A percentile compares a stretch with the other conserved stretches of the same genome.
Conservation (phyloP, 768 basidiomycete genomes). For the Trametes cingulata region DNA sequence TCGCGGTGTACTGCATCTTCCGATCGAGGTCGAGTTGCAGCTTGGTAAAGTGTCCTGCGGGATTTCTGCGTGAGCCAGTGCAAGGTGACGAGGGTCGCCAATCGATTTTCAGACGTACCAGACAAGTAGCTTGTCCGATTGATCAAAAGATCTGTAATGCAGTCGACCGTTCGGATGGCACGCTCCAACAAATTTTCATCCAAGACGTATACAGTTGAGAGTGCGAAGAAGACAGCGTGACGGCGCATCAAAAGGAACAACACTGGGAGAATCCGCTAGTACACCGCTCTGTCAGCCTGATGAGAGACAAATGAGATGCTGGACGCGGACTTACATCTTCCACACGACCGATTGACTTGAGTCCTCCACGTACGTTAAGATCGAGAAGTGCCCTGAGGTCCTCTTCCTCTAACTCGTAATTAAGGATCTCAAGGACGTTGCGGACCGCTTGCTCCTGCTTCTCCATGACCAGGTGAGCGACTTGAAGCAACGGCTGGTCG, state of each 20-base stretch:
- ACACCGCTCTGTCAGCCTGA: background rate
- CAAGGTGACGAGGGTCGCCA: too few relatives aligned
- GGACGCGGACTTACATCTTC: background rate
- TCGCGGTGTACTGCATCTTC: background rate
- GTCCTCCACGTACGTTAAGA: background rate
- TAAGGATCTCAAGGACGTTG: background rate
- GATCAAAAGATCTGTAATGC: background rate
- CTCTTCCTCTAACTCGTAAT: background rate
- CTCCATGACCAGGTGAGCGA: background rate
- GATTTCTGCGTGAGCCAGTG: background rate
- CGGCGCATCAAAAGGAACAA: background rate
- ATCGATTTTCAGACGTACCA: background rate
- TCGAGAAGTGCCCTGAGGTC: background rate
- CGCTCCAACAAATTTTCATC: background rate
- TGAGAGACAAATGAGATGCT: background rate
- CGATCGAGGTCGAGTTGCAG: background rate
- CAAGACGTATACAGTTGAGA: background rate
- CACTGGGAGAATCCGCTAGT: background rate
- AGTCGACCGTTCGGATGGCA: background rate
- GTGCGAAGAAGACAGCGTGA: background rate
- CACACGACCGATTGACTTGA: background rate
- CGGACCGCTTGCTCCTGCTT: background rate
- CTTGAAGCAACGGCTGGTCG: background rate
- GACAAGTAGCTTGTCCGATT: background rate
- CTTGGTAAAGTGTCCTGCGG: background rate